phyloP scores from a whole-genome alignment of 768 basidiomycete species.

The Serpula lacrymans region DNA sequence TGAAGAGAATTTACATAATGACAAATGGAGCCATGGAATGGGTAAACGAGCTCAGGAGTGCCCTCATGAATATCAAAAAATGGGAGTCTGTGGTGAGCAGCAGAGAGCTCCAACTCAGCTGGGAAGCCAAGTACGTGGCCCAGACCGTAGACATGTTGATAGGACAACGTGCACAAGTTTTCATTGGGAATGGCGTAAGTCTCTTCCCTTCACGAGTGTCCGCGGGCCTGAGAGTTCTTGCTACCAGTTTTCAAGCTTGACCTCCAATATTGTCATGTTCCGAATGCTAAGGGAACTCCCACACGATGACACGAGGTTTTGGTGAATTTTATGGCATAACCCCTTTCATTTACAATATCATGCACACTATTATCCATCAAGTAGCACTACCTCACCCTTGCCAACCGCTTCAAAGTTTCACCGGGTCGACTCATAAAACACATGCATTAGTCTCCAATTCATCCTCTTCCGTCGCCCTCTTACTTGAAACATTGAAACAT shows the following conservation, averaged over 20 bases:
- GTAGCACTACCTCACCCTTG: too few species aligned
- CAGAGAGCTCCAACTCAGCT: slow-evolving; percentile 47
- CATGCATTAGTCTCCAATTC: background rate
- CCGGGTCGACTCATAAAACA: background rate
- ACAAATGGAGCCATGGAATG: slow-evolving; percentile 56
- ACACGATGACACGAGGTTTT: slow-evolving; percentile 38
- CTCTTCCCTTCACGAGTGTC: background rate
- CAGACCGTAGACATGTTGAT: slow-evolving; percentile 70
- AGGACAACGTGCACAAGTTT: slow-evolving; percentile 57
- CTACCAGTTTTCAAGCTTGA: slow-evolving; percentile 46
- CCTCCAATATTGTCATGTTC: slow-evolving; percentile 45
- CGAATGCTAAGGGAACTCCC: slow-evolving; percentile 34
- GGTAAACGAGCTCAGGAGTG: slow-evolving; percentile 42
- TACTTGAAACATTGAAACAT: too few species aligned
- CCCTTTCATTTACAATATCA: too few species aligned
- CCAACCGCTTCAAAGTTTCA: too few species aligned
- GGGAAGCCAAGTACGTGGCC: slow-evolving; percentile 54
- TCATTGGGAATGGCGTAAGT: slow-evolving; percentile 71
- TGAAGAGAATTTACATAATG: slow-evolving; percentile 58
- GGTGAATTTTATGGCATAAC: too few species aligned
- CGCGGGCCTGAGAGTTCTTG: background rate
- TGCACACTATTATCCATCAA: too few species aligned
- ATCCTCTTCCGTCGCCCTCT: background rate
- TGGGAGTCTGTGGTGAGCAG: slow-evolving; percentile 55
- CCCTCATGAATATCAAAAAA: slow-evolving; percentile 30